These are phyloP conservation scores for Marchantia paleacea DNA, from an alignment of 225 moss, liverwort and hornwort genomes.

Conservation along the genomic window DNA sequence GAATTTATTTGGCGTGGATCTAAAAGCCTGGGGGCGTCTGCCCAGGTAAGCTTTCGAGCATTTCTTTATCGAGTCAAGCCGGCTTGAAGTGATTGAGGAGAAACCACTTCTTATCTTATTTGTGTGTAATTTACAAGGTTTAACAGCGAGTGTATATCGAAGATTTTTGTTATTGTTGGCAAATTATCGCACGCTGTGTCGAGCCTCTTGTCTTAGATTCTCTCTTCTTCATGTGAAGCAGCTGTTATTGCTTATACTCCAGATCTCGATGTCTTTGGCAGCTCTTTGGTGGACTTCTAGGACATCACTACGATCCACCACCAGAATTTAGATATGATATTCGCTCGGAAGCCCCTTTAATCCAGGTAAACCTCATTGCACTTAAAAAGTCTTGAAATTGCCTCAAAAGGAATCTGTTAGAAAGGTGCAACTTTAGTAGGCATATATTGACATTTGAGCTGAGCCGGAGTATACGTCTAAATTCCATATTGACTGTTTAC, in stretches of 20 bases:
- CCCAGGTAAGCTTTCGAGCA: conserved; percentile 45
- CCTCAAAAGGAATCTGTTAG: background rate
- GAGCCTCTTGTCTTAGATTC: too few species aligned
- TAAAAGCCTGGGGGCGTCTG: conserved; percentile 79
- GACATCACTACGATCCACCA: conserved; percentile 80
- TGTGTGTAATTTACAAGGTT: too few species aligned
- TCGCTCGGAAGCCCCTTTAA: conserved; percentile 46
- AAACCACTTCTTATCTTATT: too few species aligned
- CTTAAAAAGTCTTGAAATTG: background rate
- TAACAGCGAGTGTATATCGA: background rate
- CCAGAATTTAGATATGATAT: conserved; percentile 73
- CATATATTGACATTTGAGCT: background rate
- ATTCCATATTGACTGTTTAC: conserved; percentile 16
- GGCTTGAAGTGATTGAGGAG: background rate
- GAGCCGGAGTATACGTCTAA: background rate
- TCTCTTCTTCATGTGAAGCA: too few species aligned
- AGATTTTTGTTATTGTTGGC: background rate
- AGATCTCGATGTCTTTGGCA: conserved; percentile 18
- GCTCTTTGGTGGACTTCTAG: conserved; percentile 86
- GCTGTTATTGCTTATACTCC: background rate
- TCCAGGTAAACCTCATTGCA: conserved; percentile 51
- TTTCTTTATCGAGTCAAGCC: background rate
- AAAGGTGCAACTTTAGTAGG: background rate
- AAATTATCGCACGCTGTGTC: background rate
- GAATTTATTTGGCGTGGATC: conserved; percentile 95